Conservation (phyloP, 352 stramenopile genomes). For the Globisporangium barbulae region DNA sequence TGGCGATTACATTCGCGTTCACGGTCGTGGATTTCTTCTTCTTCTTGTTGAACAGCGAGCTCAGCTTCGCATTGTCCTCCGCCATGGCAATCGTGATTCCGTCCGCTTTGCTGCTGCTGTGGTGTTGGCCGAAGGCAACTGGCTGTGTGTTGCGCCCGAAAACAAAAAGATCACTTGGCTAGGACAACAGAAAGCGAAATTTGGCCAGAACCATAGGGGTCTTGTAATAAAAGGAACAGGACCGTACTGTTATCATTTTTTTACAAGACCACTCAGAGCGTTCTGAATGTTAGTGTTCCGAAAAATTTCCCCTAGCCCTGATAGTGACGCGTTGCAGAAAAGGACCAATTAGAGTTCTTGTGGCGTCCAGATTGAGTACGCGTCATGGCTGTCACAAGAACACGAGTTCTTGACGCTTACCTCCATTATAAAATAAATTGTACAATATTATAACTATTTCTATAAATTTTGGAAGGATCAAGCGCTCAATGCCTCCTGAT, state of each 20-base stretch:
- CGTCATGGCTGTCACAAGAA: no score
- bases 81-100: conserved; percentile 6
- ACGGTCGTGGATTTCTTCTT: conserved; percentile 82
- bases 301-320: not conserved
- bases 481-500: not conserved
- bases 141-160: not conserved
- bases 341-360: not conserved
- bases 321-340: not conserved
- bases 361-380: not conserved
- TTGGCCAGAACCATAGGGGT: no score
- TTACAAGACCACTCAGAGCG: no score
- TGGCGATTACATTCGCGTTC: conserved; percentile 78
- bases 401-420: not conserved
- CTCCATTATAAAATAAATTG: not conserved
- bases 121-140: not conserved
- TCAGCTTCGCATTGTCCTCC: conserved; percentile 65
- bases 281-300: not conserved
- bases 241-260: no score
- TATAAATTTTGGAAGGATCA: not conserved
- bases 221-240: no score
- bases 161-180: not conserved
- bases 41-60: conserved; percentile 79
- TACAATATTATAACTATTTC: no score
- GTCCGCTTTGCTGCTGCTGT: not conserved
- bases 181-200: no score